Base-by-base conservation (phyloP, 2,329 filamentous ascomycete genomes). In the Davidsoniella eucalypti region DNA sequence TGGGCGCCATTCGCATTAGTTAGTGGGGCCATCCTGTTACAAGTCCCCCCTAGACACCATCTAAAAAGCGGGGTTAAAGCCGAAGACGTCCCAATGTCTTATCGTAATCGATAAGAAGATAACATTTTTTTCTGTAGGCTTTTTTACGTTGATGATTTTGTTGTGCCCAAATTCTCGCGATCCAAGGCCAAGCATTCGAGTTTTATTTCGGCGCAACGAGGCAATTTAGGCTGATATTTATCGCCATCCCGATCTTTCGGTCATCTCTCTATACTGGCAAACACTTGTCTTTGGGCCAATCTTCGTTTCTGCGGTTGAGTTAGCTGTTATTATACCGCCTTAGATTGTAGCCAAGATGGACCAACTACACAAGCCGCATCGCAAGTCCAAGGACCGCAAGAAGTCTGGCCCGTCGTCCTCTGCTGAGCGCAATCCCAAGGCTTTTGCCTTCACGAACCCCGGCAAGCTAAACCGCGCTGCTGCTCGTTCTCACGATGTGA, bases 361-460 rank as follows among this genome's bases (percentile, higher is more conserved):
- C 55, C 88, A 95, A 69, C 65, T 74, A 42, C 87, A 96, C 61
- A 80, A 86, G 66, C 77, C 87, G 59, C 90, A 96, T 71, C 76
- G 88, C 60, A 80, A 85, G 61, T 70, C 80, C 26, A 95, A 94
- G 67, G 85, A 92, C 43, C 42, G 44, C 67, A 94, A 93, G 72
- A 93, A 93, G 71, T 54, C 62, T 56, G 67, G 40, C 39, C 50
- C 5, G 39, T 1, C 49, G 36, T 36, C 69, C 44, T 65, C 79
- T 41, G 80, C 78, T 62, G 85, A 84, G 50, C 72, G 70, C 55
- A 94, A 94, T 62, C 85, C 87, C 2, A 95, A 94, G 67, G 88
- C 88, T 12, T 95, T 94, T 64, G 82, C 86, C 50, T 86, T 84
- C 63, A 73, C 85, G 40, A 82, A 83, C 54, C 87, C 88, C 1